These are phyloP conservation scores for Fragilaria radians DNA, from an alignment of 108 stramenopile species.

Conservation along the genomic window DNA sequence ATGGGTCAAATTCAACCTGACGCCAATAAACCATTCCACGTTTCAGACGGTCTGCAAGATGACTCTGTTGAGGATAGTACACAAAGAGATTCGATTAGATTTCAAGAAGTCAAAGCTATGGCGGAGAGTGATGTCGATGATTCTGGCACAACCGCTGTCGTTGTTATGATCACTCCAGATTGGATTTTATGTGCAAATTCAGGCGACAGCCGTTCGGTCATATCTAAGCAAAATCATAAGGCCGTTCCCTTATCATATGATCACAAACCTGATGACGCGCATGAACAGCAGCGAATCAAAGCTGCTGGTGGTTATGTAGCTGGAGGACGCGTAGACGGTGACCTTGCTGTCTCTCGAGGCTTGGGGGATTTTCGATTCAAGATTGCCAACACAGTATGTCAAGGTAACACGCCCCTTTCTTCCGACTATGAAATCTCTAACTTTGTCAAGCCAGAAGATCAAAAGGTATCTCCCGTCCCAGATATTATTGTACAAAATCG, in stretches of 20 bases:
- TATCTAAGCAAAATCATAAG: slow-evolving; percentile 22
- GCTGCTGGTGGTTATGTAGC: slow-evolving; percentile 64
- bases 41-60: background rate
- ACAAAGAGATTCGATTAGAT: background rate
- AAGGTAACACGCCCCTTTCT: slow-evolving; percentile 1
- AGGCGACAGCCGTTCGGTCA: slow-evolving; percentile 89
- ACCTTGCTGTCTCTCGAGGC: slow-evolving; percentile 85
- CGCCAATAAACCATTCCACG: slow-evolving; percentile 25
- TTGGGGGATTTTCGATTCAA: slow-evolving; percentile 90
- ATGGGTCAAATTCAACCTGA: slow-evolving; percentile 16
- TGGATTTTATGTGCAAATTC: slow-evolving; percentile 92
- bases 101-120: too few relatives aligned
- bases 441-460: slow-evolving; percentile 32
- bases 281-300: slow-evolving; percentile 54
- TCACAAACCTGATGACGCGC: slow-evolving; percentile 85
- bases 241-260: slow-evolving; percentile 73
- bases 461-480: slow-evolving; percentile 84
- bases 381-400: slow-evolving; percentile 25
- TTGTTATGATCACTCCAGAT: slow-evolving; percentile 77
- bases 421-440: background rate
- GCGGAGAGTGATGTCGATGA: slow-evolving; percentile 24
- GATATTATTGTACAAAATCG: slow-evolving; percentile 59
- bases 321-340: slow-evolving; percentile 84
- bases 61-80: slow-evolving; percentile 3
- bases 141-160: slow-evolving; percentile 85